A percentile compares a stretch with the other conserved stretches of the same genome.
These are phyloP conservation scores for Colletotrichum sp. DNA, from an alignment of 2,329 filamentous ascomycete species.

Conservation along the genomic window DNA sequence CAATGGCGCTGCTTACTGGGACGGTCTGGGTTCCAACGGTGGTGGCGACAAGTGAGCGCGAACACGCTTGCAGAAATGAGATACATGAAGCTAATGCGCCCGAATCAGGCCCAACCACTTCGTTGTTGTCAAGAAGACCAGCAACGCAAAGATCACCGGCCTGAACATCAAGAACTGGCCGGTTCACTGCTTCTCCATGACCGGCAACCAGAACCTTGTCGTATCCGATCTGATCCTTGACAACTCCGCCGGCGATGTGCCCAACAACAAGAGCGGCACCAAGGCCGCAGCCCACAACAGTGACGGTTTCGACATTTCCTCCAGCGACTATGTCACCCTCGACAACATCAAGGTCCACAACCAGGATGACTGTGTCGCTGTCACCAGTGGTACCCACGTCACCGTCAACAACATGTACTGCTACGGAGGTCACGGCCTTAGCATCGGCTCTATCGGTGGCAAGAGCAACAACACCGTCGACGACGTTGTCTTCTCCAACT, in stretches of 20 bases:
- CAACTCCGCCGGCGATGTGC: constrained; percentile 14
- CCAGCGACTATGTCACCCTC: constrained; percentile 39
- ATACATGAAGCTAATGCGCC: not conserved
- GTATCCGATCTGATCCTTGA: constrained; percentile 3
- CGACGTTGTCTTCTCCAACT: constrained; percentile 44
- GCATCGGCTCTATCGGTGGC: constrained; percentile 49
- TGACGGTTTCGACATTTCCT: constrained; percentile 46
- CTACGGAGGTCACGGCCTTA: constrained; percentile 49
- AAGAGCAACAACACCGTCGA: constrained; percentile 40
- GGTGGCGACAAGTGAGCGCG: constrained; percentile 3
- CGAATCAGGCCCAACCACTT: constrained; percentile 9
- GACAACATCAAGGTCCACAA: constrained; percentile 39
- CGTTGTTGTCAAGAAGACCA: constrained; percentile 15
- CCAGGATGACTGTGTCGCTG: constrained; percentile 49
- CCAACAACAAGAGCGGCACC: constrained; percentile 9
- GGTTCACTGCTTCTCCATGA: constrained; percentile 18
- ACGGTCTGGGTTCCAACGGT: constrained; percentile 17
- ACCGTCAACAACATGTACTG: constrained; percentile 45
- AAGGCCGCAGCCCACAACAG: constrained; percentile 39
- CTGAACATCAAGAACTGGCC: constrained; percentile 20
- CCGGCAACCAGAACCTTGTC: constrained; percentile 5
- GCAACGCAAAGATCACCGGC: constrained; percentile 7
- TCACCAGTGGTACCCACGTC: constrained; percentile 45
- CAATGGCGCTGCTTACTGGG: constrained; percentile 17
- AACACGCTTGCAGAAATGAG: not conserved